phyloP scores from a whole-genome alignment of 176 grass and related monocot genomes.

The maize (Zea mays) region Zm-B73-REFERENCE-NAM-5.0 NC_050097.1:227430501-227431000 shows the following conservation, averaged over 20 bases:
- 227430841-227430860: constrained; percentile 46
- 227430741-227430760: constrained; percentile 63
- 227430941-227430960: neutral
- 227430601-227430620: too few species aligned
- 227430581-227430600: neutral
- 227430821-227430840: too few species aligned
- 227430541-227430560: constrained; percentile 87
- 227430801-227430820: neutral
- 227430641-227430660: neutral
- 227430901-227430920: neutral
- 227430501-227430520: constrained; percentile 83
- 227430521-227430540: constrained; percentile 84
- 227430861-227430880: constrained; percentile 34
- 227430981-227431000: constrained; percentile 40
- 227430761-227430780: constrained; percentile 41
- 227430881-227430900: neutral
- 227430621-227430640: too few species aligned
- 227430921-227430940: too few species aligned
- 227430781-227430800: constrained; percentile 16
- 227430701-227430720: constrained; percentile 78
- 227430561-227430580: constrained; percentile 70
- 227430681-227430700: constrained; percentile 73
- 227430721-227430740: constrained; percentile 65
- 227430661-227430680: constrained; percentile 18
- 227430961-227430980: constrained; percentile 11